Evolutionary conservation across 2,329 filamentous ascomycete genomes (phyloP).

Genomic region (Colletotrichum echinochloae): DNA sequence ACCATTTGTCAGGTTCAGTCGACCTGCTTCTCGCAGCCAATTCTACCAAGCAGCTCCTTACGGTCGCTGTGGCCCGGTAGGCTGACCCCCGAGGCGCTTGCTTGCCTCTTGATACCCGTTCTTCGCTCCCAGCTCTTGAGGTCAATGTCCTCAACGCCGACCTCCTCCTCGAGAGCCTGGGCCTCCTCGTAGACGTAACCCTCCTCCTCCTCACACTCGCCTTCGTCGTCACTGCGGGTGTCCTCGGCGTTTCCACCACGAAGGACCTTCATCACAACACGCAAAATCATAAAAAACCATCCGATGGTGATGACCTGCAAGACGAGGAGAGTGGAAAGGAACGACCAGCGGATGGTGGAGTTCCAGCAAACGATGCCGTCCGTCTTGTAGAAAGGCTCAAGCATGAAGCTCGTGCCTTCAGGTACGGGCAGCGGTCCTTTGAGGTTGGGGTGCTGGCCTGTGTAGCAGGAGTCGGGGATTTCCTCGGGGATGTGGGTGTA

Average conservation of each 20-base stretch:
- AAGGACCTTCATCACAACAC: conserved; percentile 84
- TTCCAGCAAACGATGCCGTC: conserved; percentile 86
- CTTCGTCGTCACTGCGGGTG: conserved; percentile 87
- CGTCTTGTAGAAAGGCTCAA: conserved; percentile 79
- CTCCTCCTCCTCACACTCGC: conserved; percentile 73
- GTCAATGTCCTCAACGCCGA: conserved; percentile 78
- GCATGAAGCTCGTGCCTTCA: conserved; percentile 68
- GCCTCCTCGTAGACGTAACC: conserved; percentile 68
- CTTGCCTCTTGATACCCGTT: conserved; percentile 65
- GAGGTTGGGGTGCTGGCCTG: conserved; percentile 66
- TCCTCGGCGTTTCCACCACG: conserved; percentile 85
- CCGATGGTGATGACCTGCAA: conserved; percentile 84
- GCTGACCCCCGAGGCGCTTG: conserved; percentile 70
- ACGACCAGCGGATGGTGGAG: conserved; percentile 77
- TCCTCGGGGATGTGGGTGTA: conserved; percentile 72
- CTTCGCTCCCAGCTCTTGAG: conserved; percentile 73
- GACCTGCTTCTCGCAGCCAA: conserved; percentile 84
- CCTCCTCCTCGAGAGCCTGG: conserved; percentile 76
- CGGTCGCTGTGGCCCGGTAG: conserved; percentile 78
- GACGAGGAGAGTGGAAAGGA: conserved; percentile 80
- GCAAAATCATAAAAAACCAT: conserved; percentile 92
- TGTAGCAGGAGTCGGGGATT: conserved; percentile 80
- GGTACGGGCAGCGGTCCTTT: conserved; percentile 65
- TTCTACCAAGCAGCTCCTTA: conserved; percentile 84
- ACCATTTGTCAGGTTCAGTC: conserved; percentile 51